A percentile compares a stretch with the other conserved stretches of the same genome.
Conservation (phyloP, 805 yeast genomes). For the Wickerhamiella spandovensis region DNA sequence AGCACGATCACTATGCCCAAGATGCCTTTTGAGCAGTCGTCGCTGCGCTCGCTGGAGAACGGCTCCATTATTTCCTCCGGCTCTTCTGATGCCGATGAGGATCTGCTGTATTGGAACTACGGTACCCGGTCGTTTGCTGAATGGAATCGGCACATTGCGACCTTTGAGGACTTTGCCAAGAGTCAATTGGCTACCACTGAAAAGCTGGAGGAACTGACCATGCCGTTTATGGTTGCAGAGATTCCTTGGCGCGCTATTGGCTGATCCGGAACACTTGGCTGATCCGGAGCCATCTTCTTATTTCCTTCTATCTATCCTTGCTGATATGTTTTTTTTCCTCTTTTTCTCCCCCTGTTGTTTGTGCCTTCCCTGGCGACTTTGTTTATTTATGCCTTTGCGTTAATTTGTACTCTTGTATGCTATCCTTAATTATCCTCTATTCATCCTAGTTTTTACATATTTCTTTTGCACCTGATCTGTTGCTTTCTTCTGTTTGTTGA, state of each 20-base stretch:
- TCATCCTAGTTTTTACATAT: neutral
- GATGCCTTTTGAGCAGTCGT: slow-evolving; percentile 13
- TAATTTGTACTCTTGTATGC: neutral
- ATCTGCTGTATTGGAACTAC: slow-evolving; percentile 25
- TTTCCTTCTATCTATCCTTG: neutral
- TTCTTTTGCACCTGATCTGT: neutral
- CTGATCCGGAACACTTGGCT: neutral
- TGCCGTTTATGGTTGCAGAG: slow-evolving; percentile 28
- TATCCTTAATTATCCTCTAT: neutral
- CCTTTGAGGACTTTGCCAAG: slow-evolving; percentile 26
- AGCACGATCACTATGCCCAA: slow-evolving; percentile 8
- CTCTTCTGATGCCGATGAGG: neutral
- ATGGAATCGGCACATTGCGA: slow-evolving; percentile 25
- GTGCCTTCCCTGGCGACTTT: neutral
- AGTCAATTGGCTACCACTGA: slow-evolving; percentile 8
- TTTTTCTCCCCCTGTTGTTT: neutral
- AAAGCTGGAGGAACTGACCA: slow-evolving; percentile 21
- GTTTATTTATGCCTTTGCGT: neutral
- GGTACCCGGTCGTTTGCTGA: slow-evolving; percentile 28
- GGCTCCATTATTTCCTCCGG: too few relatives aligned
- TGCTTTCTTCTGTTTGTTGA: too few relatives aligned
- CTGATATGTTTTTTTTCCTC: neutral
- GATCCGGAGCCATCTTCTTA: neutral
- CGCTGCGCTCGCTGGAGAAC: slow-evolving; percentile 1
- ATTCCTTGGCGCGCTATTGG: slow-evolving; percentile 19